Base-by-base conservation (phyloP, 2,329 filamentous ascomycete genomes). In the Xylariaceae sp. region DNA sequence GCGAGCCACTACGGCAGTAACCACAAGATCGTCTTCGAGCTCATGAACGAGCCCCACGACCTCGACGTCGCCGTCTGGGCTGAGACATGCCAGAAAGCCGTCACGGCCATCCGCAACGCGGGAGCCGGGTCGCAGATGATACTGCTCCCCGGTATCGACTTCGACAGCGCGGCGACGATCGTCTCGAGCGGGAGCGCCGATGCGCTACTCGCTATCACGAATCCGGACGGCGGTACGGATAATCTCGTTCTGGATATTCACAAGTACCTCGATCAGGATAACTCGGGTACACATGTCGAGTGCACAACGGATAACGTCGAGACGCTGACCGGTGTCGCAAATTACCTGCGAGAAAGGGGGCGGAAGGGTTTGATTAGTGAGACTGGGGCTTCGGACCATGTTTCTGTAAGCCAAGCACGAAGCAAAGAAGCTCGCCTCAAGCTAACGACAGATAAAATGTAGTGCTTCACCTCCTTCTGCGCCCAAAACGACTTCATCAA, bases 21-120 rank as follows among this genome's bases (percentile, higher is more conserved):
- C 34, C 55, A 66, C 26, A 76, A 72, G 43, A 61, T 85, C 17
- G 66, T 74, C 3, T 81, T 85, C 48, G 79, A 78, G 11, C 55
- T 85, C 31, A 84, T 85, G 79, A 85, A 85, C 60, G 81, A 81
- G 61, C 80, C 81, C 5, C 77, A 83, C 56, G 73, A 78, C 36
- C 59, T 75, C 39, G 70, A 78, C 50, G 66, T 81, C 47, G 57
- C 53, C 17, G 57, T 61, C 1, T 85, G 81, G 81, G 77, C 74
- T 1, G 56, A 66, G 4, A 78, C 75, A 0, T 73, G 76, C 44
- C 81, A 85, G 54, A 68, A 67, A 9, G 78, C 68, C 12, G 81
- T 86, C 2, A 78, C 72, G 1, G 81, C 78, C 3, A 83, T 86
- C 50, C 74, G 81, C 30, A 59, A 70, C 29, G 72, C 76, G 2